A percentile compares a stretch with the other conserved stretches of the same genome.
phyloP scores from a whole-genome alignment of 2,329 filamentous ascomycete species.

The Trichoderma sp. region DNA sequence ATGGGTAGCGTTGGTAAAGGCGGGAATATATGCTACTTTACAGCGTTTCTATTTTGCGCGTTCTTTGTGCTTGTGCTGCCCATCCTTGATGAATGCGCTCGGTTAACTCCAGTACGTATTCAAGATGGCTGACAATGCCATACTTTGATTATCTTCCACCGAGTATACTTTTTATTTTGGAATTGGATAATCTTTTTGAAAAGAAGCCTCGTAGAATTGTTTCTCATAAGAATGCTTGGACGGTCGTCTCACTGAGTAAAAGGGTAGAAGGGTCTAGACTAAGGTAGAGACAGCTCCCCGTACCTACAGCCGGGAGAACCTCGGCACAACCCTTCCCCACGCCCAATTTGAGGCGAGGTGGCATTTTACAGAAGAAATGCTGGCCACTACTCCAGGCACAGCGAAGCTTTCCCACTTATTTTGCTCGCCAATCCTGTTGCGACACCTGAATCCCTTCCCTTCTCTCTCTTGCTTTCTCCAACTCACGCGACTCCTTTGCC shows the following conservation, averaged over 20 bases:
- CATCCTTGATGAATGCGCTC: not conserved
- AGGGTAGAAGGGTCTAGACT: not conserved
- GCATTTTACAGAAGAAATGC: conserved; percentile 25
- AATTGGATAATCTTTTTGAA: not conserved
- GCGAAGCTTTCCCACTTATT: conserved; percentile 1
- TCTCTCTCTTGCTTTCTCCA: not conserved
- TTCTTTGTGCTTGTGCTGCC: not conserved
- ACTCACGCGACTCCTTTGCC: conserved; percentile 2
- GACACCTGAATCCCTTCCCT: conserved; percentile 15
- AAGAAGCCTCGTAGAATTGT: not conserved
- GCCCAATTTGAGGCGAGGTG: conserved; percentile 30
- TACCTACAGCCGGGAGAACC: conserved; percentile 5
- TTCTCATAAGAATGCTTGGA: not conserved
- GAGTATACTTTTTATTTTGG: not conserved
- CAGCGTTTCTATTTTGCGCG: not conserved
- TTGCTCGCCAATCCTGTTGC: conserved; percentile 1
- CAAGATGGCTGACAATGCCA: too few relatives aligned
- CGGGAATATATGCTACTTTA: not conserved
- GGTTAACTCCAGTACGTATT: not conserved
- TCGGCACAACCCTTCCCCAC: conserved; percentile 23
- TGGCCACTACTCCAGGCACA: conserved; percentile 4
- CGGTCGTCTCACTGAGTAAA: not conserved
- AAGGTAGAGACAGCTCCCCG: too few relatives aligned
- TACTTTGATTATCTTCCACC: too few relatives aligned
- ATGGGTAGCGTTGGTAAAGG: not conserved